Conservation (phyloP, 192 early-diverging fungal genomes). For the Phycomyces nitens region DNA sequence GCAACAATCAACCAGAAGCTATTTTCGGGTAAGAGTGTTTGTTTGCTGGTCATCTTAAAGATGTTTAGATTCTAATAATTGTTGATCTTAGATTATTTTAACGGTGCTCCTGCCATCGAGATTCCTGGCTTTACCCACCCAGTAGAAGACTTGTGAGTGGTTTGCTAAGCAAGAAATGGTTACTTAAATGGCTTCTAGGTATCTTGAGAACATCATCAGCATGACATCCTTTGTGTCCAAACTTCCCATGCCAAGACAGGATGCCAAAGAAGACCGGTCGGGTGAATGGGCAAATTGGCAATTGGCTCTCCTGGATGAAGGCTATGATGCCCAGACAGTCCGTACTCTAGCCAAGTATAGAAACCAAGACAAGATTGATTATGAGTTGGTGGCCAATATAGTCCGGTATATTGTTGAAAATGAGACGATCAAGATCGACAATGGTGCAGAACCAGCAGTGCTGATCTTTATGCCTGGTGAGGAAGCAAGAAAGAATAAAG, state of each 20-base stretch:
- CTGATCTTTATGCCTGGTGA: constrained; percentile 70
- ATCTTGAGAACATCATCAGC: constrained; percentile 69
- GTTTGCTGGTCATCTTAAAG: not conserved
- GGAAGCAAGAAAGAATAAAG: not conserved
- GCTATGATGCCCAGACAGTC: constrained; percentile 38
- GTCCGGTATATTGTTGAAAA: constrained; percentile 59
- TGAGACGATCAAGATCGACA: constrained; percentile 38
- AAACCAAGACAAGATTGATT: constrained; percentile 60
- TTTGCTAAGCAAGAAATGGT: not conserved
- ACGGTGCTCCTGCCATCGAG: constrained; percentile 52
- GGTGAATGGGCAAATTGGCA: constrained; percentile 46
- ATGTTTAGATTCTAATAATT: not conserved
- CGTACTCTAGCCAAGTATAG: constrained; percentile 28
- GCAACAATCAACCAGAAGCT: constrained; percentile 67
- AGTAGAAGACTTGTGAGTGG: constrained; percentile 54
- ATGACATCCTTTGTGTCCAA: constrained; percentile 48
- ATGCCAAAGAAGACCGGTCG: constrained; percentile 21
- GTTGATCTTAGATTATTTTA: constrained; percentile 47
- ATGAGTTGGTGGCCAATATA: constrained; percentile 50
- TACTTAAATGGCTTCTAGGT: constrained; percentile 9
- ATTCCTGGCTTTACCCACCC: constrained; percentile 80
- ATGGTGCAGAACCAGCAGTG: constrained; percentile 46
- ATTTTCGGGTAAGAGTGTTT: constrained; percentile 41
- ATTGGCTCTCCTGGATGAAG: constrained; percentile 32
- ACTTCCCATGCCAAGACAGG: constrained; percentile 21